Evolutionary conservation across 139 green algal genomes (phyloP).

Genomic region (Chlamydomonas incerta): DNA sequence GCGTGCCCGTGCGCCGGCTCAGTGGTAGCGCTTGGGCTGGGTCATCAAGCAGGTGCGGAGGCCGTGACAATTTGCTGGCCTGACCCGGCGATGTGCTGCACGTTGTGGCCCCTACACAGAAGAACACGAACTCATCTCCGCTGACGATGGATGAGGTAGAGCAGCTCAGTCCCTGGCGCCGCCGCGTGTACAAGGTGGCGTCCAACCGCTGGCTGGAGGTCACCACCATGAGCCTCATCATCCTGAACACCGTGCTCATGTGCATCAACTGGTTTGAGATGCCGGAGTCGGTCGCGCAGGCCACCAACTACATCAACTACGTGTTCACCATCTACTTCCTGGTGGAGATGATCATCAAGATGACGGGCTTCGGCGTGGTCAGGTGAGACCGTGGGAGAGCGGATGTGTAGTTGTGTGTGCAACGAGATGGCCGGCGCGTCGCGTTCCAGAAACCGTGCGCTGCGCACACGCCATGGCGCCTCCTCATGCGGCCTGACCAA

Average conservation of each 20-base stretch:
- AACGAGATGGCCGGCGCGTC: too few species aligned
- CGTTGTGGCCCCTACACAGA: neutral
- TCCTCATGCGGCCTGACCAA: too few species aligned
- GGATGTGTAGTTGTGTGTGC: too few species aligned
- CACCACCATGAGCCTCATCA: constrained; percentile 27
- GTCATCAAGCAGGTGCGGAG: too few species aligned
- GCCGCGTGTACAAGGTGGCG: neutral
- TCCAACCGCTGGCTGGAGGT: neutral
- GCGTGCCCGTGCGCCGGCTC: too few species aligned
- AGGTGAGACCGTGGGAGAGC: constrained; percentile 2
- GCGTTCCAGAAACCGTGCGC: too few species aligned
- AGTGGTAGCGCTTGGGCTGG: too few species aligned
- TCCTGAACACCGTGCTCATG: constrained; percentile 55
- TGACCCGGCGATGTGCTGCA: neutral
- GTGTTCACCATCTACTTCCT: constrained; percentile 61
- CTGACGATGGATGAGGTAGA: neutral
- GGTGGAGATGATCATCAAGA: constrained; percentile 76
- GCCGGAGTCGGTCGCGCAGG: constrained; percentile 22
- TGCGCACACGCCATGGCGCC: too few species aligned
- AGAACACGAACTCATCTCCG: too few species aligned
- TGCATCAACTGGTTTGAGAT: constrained; percentile 58
- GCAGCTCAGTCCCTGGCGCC: neutral
- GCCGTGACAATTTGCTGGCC: too few species aligned
- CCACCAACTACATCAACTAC: constrained; percentile 63
- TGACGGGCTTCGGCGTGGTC: constrained; percentile 58